These are phyloP conservation scores for Grammothele lineata DNA, from an alignment of 768 basidiomycete species.

Conservation along the genomic window DNA sequence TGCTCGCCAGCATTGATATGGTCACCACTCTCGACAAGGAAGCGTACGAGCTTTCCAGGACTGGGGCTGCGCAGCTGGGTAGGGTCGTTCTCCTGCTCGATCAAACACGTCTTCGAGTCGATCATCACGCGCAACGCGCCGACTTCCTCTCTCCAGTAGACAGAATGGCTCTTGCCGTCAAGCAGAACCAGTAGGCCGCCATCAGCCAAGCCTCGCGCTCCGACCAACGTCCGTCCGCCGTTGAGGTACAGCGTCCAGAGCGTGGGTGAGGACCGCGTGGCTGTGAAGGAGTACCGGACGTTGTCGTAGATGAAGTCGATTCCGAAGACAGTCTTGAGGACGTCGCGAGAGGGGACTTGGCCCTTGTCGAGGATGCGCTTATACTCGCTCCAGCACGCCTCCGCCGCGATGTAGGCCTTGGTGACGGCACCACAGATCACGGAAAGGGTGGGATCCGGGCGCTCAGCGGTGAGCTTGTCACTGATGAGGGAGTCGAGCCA, in stretches of 20 bases:
- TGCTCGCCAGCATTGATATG: constrained; percentile 95
- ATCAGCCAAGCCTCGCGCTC: constrained; percentile 88
- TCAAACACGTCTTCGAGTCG: constrained; percentile 95
- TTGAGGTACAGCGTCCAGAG: constrained; percentile 96
- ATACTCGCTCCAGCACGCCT: constrained; percentile 90
- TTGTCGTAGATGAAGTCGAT: constrained; percentile 98
- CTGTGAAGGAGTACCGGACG: constrained; percentile 91
- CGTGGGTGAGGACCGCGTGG: constrained; percentile 82
- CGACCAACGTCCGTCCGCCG: constrained; percentile 89
- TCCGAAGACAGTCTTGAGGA: constrained; percentile 93
- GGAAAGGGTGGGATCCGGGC: constrained; percentile 88
- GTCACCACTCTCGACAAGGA: constrained; percentile 94
- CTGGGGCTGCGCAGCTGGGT: constrained; percentile 94
- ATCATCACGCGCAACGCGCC: constrained; percentile 90
- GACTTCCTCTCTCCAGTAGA: constrained; percentile 98
- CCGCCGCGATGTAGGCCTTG: constrained; percentile 88
- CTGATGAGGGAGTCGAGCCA: constrained; percentile 98
- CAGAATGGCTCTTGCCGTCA: constrained; percentile 92
- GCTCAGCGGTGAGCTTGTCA: constrained; percentile 94
- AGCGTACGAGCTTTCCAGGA: constrained; percentile 94
- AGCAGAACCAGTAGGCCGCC: constrained; percentile 90
- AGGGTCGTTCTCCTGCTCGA: constrained; percentile 99
- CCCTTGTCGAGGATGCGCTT: constrained; percentile 96
- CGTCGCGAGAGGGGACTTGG: constrained; percentile 92
- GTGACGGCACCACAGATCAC: constrained; percentile 96